Conservation (phyloP, 345 rosid species). For the Angophora floribunda region DNA sequence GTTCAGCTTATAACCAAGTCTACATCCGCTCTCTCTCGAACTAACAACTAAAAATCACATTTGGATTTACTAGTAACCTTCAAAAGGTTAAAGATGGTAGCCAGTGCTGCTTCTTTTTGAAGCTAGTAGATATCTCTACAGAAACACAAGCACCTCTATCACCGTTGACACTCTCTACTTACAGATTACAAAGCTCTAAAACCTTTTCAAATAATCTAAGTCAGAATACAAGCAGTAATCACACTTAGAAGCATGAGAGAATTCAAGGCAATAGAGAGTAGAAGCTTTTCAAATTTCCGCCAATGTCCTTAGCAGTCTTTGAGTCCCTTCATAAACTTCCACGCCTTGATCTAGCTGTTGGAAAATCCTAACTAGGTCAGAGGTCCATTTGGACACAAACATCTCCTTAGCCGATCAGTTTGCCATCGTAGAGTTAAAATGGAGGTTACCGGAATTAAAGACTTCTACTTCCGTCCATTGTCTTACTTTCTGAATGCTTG, state of each 20-base stretch:
- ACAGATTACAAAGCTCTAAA: background rate
- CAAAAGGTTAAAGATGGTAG: background rate
- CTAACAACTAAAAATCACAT: background rate
- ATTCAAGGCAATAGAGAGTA: background rate
- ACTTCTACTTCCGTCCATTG: background rate
- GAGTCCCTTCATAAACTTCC: background rate
- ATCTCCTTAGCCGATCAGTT: background rate
- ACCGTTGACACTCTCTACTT: background rate
- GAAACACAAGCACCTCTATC: background rate
- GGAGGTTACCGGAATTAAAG: background rate
- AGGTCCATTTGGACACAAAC: background rate
- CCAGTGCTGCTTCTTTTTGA: background rate
- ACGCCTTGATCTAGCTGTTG: background rate
- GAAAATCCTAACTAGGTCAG: background rate
- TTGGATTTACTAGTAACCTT: background rate
- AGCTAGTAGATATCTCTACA: background rate
- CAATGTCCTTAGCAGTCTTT: background rate
- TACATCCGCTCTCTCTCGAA: background rate
- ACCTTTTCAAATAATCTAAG: background rate
- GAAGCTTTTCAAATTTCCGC: background rate
- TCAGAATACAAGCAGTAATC: background rate
- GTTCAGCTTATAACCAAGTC: background rate
- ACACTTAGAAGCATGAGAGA: background rate
- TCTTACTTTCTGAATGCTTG: background rate
- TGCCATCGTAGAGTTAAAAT: background rate